These are phyloP conservation scores for Beauveria rudraprayagi DNA, from an alignment of 2,329 filamentous ascomycete genomes.

Conservation along the genomic window DNA sequence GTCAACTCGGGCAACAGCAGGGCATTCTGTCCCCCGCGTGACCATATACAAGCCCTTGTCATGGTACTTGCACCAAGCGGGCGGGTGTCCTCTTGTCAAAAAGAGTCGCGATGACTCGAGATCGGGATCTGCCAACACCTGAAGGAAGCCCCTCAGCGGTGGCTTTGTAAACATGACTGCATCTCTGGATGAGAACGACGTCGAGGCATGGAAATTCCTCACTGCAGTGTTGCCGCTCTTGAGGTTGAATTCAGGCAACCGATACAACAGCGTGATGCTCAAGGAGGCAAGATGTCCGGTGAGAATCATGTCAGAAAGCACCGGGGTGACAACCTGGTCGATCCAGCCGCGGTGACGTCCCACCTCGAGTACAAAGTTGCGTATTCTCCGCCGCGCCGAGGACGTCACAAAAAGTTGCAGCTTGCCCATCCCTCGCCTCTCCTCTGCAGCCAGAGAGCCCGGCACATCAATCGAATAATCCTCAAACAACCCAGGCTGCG, in stretches of 20 bases:
- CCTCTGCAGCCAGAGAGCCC: slow-evolving; percentile 10
- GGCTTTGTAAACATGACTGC: slow-evolving; percentile 20
- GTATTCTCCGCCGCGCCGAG: slow-evolving; percentile 15
- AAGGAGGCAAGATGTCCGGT: slow-evolving; percentile 22
- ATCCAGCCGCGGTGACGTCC: slow-evolving; percentile 26
- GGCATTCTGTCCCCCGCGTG: background rate
- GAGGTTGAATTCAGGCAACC: background rate
- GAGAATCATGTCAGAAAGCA: slow-evolving; percentile 26
- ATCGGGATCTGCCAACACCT: slow-evolving; percentile 37
- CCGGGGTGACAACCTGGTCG: slow-evolving; percentile 19
- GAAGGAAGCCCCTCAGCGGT: slow-evolving; percentile 28
- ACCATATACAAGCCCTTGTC: slow-evolving; percentile 13
- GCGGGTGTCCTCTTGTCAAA: slow-evolving; percentile 28
- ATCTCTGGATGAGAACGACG: background rate
- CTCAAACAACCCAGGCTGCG: background rate
- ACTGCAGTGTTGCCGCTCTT: background rate
- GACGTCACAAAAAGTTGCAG: slow-evolving; percentile 6
- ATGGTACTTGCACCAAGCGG: slow-evolving; percentile 36
- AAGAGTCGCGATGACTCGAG: slow-evolving; percentile 31
- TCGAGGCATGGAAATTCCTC: background rate
- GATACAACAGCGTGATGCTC: slow-evolving; percentile 5
- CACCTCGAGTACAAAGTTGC: slow-evolving; percentile 21
- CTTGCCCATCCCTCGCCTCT: slow-evolving; percentile 5
- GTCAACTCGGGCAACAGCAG: slow-evolving; percentile 19
- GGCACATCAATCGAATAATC: background rate